Base-by-base conservation (phyloP, 2,329 filamentous ascomycete genomes). In the Neofusicoccum cordaticola region DNA sequence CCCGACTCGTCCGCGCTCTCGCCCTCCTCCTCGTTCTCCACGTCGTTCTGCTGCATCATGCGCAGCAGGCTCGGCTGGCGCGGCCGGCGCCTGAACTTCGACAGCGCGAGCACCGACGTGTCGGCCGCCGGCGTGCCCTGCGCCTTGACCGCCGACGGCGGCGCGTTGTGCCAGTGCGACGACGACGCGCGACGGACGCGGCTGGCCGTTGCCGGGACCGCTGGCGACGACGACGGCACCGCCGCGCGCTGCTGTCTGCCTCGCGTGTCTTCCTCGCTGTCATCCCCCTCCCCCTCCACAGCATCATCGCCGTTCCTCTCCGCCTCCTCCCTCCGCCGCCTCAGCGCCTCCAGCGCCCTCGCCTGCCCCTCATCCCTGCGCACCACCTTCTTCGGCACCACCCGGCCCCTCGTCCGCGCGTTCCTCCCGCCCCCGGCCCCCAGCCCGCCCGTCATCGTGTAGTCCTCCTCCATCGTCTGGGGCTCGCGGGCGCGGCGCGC, bases 61-160 rank as follows among this genome's bases (percentile, higher is more conserved):
- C 78, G 77, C 64, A 84, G 73, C 68, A 84, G 76, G 68, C 82
- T 84, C 34, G 76, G 79, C 70, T 84, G 81, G 66, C 82, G 74
- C 7, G 80, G 73, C 64, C 82, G 73, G 53, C 81, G 75, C 69
- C 79, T 82, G 75, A 84, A 84, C 65, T 83, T 83, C 62, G 77
- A 79, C 67, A 84, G 72, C n/a, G 79, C 80, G 6, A 83, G 70
- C 12, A 83, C 75, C 13, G 81, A 83, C 11, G 70, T 78, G 64
- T 84, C 81, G 19, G 27, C 42, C 12, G 42, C 42, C 8, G 80
- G 80, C 7, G 80, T 82, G 35, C 74, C 77, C 51, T 79, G 78
- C 35, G 77, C 71, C 67, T 78, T 79, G 53, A 81, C 70, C 13
- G 75, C 76, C 13, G 51, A 47, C 17, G 44, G 58, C 17, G 52